Conservation (phyloP, 2,329 filamentous ascomycete genomes). For the Xylaria polymorpha region DNA sequence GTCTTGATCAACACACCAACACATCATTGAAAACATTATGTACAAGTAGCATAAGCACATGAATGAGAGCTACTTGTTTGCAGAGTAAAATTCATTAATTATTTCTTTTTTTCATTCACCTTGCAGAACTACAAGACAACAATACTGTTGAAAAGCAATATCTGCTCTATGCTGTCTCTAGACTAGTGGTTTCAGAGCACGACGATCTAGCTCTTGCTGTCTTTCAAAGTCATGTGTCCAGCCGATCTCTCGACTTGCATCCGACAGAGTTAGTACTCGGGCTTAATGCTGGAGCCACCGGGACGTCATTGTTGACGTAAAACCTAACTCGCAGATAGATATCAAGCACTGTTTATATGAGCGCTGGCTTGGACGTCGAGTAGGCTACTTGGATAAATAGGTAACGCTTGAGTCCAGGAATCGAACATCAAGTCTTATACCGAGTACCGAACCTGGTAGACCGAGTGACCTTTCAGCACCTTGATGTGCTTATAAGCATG, state of each 20-base stretch:
- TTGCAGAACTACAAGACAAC: constrained; percentile 8
- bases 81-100: constrained; percentile 20
- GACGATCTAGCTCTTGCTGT: not conserved
- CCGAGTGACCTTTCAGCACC: not conserved
- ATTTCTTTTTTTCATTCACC: not conserved
- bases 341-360: constrained; percentile 7
- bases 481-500: not conserved
- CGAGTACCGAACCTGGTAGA: not conserved
- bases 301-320: not conserved
- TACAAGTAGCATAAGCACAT: constrained; percentile 4
- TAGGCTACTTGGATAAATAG: not conserved
- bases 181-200: constrained; percentile 23
- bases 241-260: not conserved
- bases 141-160: constrained; percentile 13
- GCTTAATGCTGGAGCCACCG: constrained; percentile 1
- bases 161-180: constrained; percentile 7
- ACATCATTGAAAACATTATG: not conserved
- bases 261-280: not conserved
- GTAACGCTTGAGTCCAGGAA: not conserved
- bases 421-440: not conserved
- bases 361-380: not conserved
- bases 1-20: not conserved
- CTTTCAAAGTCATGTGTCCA: not conserved
- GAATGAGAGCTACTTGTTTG: constrained; percentile 1
- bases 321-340: constrained; percentile 8